Evolutionary conservation across 2,329 filamentous ascomycete species (phyloP), one percentile per base, ranked within the genome.

Genomic region (Penicillium oxalicum): DNA sequence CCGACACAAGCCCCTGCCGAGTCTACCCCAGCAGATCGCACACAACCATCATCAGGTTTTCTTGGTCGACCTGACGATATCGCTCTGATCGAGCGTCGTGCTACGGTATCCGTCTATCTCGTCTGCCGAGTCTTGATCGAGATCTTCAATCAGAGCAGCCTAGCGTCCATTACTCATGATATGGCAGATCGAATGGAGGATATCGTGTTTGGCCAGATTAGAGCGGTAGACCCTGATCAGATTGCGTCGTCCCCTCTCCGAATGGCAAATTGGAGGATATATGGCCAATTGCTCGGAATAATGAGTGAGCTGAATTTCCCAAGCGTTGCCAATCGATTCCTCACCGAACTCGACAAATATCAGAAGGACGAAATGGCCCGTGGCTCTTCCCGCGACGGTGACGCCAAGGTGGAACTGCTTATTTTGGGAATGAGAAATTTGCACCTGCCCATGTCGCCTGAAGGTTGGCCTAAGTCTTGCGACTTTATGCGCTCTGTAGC

Each of bases 201-300:
- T 54, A 95, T 98, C 51, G 95, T 98, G 47, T 98, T 97, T 67
- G 86, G 86, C n/a, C 93, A 97, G 67, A 77, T 98, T 8, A 94
- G 91, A 63, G 87, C 86, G 40, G 86, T 90, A 6, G 91, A 97
- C 52, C 83, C 87, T 0, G 89, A 95, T 6, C 83, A 91, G 61
- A 76, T 84, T 7, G 63, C 70, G 9, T 66, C 66, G 3, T 95
- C 90, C 0, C 84, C 88, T 0, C 75, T 97, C 25, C 89, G 90
- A 56, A 83, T 93, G 70, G 88, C 93, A 11, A 98, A 98, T 61
- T 98, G 91, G 91, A 87, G 88, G 50, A 83, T 98, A 2, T 96
- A 96, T 66, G 86, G 89, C 18, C 88, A 95, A 61, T 75, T 98
- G 3, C 79, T 98, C 1, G 93, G 94, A n/a, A 86, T 91, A 35